These are phyloP conservation scores for Triticum turgidum DNA, from an alignment of 176 grass and related monocot genomes.

Conservation along the genomic window DNA sequence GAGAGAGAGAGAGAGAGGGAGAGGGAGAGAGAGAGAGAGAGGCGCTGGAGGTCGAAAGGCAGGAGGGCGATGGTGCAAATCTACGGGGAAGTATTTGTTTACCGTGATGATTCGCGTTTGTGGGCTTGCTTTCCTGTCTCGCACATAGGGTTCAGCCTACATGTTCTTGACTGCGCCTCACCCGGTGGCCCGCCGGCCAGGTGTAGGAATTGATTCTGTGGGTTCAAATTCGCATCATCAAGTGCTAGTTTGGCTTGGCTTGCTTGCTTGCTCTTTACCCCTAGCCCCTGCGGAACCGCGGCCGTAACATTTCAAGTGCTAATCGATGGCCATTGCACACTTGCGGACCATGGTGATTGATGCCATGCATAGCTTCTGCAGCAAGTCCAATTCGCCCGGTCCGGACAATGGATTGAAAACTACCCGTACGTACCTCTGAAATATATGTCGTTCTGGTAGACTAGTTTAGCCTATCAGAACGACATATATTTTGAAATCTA, in stretches of 20 bases:
- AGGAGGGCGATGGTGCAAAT: background rate
- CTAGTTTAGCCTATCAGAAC: no score
- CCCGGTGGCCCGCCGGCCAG: background rate
- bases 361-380: background rate
- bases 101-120: background rate
- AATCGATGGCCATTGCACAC: background rate
- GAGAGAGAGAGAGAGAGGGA: no score
- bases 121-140: slow-evolving; percentile 14
- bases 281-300: background rate
- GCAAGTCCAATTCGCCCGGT: background rate
- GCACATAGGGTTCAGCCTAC: background rate
- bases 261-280: background rate
- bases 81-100: background rate
- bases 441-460: no score
- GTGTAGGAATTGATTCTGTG: background rate
- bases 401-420: no score
- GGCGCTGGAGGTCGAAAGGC: no score
- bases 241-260: background rate
- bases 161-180: background rate
- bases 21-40: no score
- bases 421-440: no score
- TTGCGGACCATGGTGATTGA: background rate
- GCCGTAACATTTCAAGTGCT: background rate
- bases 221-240: background rate
- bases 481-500: no score